Evolutionary conservation across 768 basidiomycete genomes (phyloP).

Genomic region (Tulasnella sp.): DNA sequence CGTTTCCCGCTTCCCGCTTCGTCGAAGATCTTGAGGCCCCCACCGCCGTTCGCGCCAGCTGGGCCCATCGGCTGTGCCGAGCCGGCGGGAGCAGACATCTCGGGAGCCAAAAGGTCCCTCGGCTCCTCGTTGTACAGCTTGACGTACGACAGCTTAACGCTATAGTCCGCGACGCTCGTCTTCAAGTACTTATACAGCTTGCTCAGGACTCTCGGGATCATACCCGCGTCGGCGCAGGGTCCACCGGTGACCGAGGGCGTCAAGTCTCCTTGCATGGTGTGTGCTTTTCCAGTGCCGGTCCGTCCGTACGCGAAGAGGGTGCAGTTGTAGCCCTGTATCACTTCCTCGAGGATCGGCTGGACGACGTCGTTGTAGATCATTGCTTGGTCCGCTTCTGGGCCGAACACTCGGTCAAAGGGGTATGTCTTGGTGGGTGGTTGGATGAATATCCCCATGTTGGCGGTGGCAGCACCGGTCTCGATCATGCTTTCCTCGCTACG

Average conservation of each 20-base stretch:
- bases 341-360: slow-evolving; percentile 82
- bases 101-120: slow-evolving; percentile 76
- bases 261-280: slow-evolving; percentile 97
- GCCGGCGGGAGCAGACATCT: slow-evolving; percentile 58
- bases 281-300: slow-evolving; percentile 98
- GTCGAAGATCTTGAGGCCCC: slow-evolving; percentile 91
- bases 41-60: too few species aligned
- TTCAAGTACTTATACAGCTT: slow-evolving; percentile 85
- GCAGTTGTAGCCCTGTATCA: slow-evolving; percentile 90
- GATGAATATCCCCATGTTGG: slow-evolving; percentile 60
- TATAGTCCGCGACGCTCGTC: slow-evolving; percentile 62
- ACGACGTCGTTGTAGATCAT: slow-evolving; percentile 92
- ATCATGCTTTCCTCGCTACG: slow-evolving; percentile 67
- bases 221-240: slow-evolving; percentile 22
- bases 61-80: slow-evolving; percentile 67
- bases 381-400: slow-evolving; percentile 91
- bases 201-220: slow-evolving; percentile 69
- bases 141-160: slow-evolving; percentile 87
- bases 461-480: slow-evolving; percentile 58
- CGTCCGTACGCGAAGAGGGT: slow-evolving; percentile 97
- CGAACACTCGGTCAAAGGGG: slow-evolving; percentile 91
- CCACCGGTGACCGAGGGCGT: slow-evolving; percentile 72
- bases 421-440: slow-evolving; percentile 73
- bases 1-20: slow-evolving; percentile 59
- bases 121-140: slow-evolving; percentile 99